Base-by-base conservation (phyloP, 2,329 filamentous ascomycete species). In the Fusarium transvaalense region DNA sequence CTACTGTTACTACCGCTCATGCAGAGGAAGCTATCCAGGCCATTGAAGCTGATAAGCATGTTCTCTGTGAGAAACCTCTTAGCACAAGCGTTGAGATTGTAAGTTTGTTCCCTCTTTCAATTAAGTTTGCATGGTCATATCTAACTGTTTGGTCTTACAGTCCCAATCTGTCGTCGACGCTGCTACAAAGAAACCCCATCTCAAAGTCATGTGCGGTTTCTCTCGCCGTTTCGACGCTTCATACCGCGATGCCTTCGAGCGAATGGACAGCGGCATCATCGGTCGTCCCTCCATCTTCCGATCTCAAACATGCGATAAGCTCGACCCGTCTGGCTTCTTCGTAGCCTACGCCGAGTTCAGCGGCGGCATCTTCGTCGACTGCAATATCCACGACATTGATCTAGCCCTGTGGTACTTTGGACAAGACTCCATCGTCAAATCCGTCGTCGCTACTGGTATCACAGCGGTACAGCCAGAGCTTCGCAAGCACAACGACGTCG, bases 361-460 rank as follows among this genome's bases (percentile, higher is more conserved):
- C 3, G 89, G 90, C 34, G 89, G 89, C 23, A 90, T 91, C 75
- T 92, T 92, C 71, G 89, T 91, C 59, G 90, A 92, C 80, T 90
- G 87, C 79, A 88, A 86, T 52, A 88, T 92, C 73, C 90, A 92
- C 80, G 90, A 92, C 71, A 91, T 92, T 47, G 76, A 78, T 51
- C 72, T 78, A 31, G 72, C 77, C 0, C 63, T 78, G 31, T 78
- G 77, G 77, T 78, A 76, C 68, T 76, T 78, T 37, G 75, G 74
- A 41, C 71, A 78, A 35, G 74, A 78, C 52, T 72, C 68, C 3
- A 68, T 76, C 7, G 71, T 76, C 54, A 78, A 78, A 66, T 75
- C 69, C 38, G 74, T 76, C 6, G 66, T 74, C 5, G 76, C 76
- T 9, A 68, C 73, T 9, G 76, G 76, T 6, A 78, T 78, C 60